Percentiles rank a stretch among this genome's conserved stretches.
Evolutionary conservation across 768 basidiomycete species (phyloP).

Genomic region (Phylloporus sp.): DNA sequence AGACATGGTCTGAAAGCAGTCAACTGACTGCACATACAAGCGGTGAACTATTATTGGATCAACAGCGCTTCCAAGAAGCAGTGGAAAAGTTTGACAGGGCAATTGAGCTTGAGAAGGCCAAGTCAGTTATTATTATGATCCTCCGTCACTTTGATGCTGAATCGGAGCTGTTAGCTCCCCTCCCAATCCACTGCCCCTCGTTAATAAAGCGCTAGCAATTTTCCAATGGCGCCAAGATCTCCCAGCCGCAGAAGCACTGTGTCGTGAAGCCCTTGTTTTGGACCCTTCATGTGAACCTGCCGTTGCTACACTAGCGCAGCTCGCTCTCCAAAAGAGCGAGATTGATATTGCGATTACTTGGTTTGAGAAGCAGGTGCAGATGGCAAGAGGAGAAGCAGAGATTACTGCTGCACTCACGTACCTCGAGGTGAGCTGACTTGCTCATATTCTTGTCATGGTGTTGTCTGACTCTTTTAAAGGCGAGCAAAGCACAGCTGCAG

Average conservation of each 20-base stretch:
- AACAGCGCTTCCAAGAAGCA: conserved; percentile 81
- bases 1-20: not conserved
- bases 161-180: conserved; percentile 36
- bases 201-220: conserved; percentile 96
- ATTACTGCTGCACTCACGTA: conserved; percentile 74
- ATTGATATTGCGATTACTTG: conserved; percentile 81
- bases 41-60: conserved; percentile 92
- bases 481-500: conserved; percentile 76
- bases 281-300: conserved; percentile 97
- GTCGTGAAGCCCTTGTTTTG: conserved; percentile 80
- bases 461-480: conserved; percentile 41
- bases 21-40: conserved; percentile 37
- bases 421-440: conserved; percentile 55
- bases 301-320: conserved; percentile 91
- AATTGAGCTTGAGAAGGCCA: conserved; percentile 79
- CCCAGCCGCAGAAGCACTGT: conserved; percentile 74
- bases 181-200: conserved; percentile 85
- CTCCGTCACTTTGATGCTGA: not conserved
- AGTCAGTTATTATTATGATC: conserved; percentile 39
- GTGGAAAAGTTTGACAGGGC: conserved; percentile 92
- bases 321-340: conserved; percentile 86
- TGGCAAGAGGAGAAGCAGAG: conserved; percentile 90
- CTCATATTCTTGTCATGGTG: not conserved
- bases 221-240: conserved; percentile 97
- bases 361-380: conserved; percentile 79